These are phyloP conservation scores for Zea luxurians DNA, from an alignment of 176 grass and related monocot genomes.

Conservation along the genomic window DNA sequence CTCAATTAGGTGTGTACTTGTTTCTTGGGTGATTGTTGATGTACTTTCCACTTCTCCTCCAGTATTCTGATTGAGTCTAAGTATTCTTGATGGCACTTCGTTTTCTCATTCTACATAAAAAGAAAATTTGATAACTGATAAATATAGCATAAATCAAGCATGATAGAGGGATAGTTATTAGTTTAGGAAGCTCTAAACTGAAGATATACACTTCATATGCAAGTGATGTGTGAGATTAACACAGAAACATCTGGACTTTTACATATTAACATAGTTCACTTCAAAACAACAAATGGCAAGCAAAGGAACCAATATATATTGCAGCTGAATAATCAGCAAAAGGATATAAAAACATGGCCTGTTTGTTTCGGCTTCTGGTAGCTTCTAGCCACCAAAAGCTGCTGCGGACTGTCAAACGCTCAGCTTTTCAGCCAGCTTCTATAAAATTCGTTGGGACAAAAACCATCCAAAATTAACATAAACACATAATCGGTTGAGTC, in stretches of 20 bases:
- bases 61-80: constrained; percentile 89
- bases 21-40: constrained; percentile 71
- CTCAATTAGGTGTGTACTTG: constrained; percentile 45
- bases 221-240: constrained; percentile 7
- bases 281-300: constrained; percentile 3
- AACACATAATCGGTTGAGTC: no score
- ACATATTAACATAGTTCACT: background rate
- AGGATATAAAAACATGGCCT: background rate
- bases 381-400: no score
- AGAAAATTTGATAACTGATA: constrained; percentile 21
- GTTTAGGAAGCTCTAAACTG: constrained; percentile 28
- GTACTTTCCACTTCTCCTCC: constrained; percentile 92
- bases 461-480: no score
- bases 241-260: constrained; percentile 1
- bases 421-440: no score
- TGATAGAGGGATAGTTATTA: background rate
- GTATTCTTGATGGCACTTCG: constrained; percentile 87
- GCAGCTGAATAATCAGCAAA: background rate
- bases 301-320: no score
- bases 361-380: no score
- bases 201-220: background rate
- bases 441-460: no score
- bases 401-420: no score
- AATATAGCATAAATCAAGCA: constrained; percentile 30
- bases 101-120: constrained; percentile 74